Evolutionary conservation across 2,329 filamentous ascomycete species (phyloP).

Genomic region (Corynespora cassiicola): DNA sequence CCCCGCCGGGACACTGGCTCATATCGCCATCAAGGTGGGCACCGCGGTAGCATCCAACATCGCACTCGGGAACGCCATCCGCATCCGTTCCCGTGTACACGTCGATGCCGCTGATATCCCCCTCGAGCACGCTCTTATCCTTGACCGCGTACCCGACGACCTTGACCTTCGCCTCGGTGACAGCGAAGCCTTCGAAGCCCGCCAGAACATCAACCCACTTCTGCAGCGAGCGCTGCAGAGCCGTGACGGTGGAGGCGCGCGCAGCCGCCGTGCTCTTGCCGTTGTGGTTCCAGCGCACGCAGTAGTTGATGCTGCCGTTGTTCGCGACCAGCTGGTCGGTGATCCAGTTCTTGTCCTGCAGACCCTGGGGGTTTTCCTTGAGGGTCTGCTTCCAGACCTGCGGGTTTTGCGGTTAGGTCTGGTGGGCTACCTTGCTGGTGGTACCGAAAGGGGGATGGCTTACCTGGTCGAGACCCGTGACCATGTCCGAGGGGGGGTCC

Average conservation of each 20-base stretch:
- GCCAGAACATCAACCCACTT: conserved; percentile 54
- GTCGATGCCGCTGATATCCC: conserved; percentile 42
- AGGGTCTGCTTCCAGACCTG: conserved; percentile 30
- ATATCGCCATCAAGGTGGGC: conserved; percentile 53
- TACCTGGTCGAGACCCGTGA: conserved; percentile 29
- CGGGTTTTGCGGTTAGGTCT: no score
- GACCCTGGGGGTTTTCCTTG: conserved; percentile 27
- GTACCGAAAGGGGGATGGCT: background rate
- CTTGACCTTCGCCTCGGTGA: conserved; percentile 45
- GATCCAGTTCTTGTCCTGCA: conserved; percentile 37
- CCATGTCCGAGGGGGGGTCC: conserved; percentile 29
- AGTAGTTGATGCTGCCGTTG: conserved; percentile 48
- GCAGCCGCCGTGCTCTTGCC: conserved; percentile 46
- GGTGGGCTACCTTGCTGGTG: no score
- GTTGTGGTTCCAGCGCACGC: conserved; percentile 54
- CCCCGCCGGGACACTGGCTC: conserved; percentile 47
- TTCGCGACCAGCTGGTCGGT: conserved; percentile 34
- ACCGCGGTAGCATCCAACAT: conserved; percentile 50
- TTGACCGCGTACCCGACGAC: conserved; percentile 55
- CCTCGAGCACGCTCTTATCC: conserved; percentile 45
- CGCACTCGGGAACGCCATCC: conserved; percentile 52
- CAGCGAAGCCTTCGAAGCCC: conserved; percentile 55
- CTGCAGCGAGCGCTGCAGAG: conserved; percentile 44
- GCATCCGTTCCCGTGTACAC: conserved; percentile 52
- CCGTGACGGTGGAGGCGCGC: conserved; percentile 45